phyloP scores from a whole-genome alignment of 441 rosid species.

The Eruca vesicaria region DNA sequence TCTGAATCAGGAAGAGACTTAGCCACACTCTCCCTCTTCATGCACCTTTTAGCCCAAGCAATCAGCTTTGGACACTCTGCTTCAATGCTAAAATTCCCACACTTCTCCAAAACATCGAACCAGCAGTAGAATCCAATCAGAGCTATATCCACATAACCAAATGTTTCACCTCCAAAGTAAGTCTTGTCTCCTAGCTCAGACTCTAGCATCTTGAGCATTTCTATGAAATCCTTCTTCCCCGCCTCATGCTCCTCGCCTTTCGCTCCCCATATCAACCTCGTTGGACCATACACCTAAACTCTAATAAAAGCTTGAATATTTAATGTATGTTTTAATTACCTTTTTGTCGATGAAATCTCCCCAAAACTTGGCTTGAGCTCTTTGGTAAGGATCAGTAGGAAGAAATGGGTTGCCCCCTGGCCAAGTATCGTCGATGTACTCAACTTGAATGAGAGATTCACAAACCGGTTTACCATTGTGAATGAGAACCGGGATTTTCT shows the following conservation, averaged over 20 bases:
- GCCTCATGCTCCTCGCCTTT: neutral
- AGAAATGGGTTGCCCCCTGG: neutral
- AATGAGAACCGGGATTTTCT: too few relatives aligned
- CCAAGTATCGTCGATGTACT: too few relatives aligned
- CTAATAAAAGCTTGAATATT: neutral
- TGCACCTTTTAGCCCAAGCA: neutral
- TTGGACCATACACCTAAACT: conserved; percentile 21
- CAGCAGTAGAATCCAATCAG: neutral
- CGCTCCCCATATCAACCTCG: neutral
- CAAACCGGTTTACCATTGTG: neutral
- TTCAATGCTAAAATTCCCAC: neutral
- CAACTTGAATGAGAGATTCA: neutral
- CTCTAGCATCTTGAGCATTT: neutral
- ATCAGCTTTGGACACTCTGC: neutral
- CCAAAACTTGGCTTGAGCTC: neutral
- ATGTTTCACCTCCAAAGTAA: neutral
- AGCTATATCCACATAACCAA: neutral
- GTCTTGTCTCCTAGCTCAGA: neutral
- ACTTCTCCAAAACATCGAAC: neutral
- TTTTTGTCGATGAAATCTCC: neutral
- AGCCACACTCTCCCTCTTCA: neutral
- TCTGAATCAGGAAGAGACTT: neutral
- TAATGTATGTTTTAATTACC: neutral
- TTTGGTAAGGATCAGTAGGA: neutral
- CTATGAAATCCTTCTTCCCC: neutral